phyloP scores from a whole-genome alignment of 2,329 filamentous ascomycete genomes.

The Amesomyces nigricolor region DNA sequence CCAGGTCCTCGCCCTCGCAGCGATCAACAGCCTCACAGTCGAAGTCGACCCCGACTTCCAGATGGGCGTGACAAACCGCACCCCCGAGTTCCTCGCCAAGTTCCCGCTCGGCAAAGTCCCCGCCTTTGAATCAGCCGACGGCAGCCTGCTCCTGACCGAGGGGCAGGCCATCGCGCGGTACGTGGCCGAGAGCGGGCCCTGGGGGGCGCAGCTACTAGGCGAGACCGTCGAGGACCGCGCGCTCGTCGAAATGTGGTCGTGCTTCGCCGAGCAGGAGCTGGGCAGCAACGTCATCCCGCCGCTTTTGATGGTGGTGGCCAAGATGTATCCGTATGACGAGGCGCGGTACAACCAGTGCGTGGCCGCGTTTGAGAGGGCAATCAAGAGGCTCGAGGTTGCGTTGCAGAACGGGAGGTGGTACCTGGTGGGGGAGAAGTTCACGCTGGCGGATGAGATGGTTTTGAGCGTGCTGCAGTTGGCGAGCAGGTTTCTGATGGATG shows the following conservation, averaged over 20 bases:
- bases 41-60: slow-evolving; percentile 34
- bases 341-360: slow-evolving; percentile 22
- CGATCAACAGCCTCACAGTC: slow-evolving; percentile 37
- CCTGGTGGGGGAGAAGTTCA: slow-evolving; percentile 35
- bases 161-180: slow-evolving; percentile 43
- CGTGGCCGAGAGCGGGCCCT: slow-evolving; percentile 41
- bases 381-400: slow-evolving; percentile 29
- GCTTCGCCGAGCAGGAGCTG: slow-evolving; percentile 37
- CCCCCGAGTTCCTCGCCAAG: slow-evolving; percentile 43
- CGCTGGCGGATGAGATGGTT: slow-evolving; percentile 36
- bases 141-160: slow-evolving; percentile 39
- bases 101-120: slow-evolving; percentile 50
- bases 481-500: slow-evolving; percentile 29
- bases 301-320: slow-evolving; percentile 28
- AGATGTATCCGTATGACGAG: slow-evolving; percentile 29
- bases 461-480: slow-evolving; percentile 25
- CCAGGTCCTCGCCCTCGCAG: slow-evolving; percentile 33
- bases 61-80: slow-evolving; percentile 38
- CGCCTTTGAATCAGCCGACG: slow-evolving; percentile 42
- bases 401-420: slow-evolving; percentile 33
- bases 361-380: slow-evolving; percentile 26
- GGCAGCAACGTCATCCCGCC: slow-evolving; percentile 21
- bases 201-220: slow-evolving; percentile 41
- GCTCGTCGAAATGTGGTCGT: slow-evolving; percentile 42
- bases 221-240: slow-evolving; percentile 36